Conservation (phyloP, 1,284 basidiomycete species). For the Cryptococcus sp. region DNA sequence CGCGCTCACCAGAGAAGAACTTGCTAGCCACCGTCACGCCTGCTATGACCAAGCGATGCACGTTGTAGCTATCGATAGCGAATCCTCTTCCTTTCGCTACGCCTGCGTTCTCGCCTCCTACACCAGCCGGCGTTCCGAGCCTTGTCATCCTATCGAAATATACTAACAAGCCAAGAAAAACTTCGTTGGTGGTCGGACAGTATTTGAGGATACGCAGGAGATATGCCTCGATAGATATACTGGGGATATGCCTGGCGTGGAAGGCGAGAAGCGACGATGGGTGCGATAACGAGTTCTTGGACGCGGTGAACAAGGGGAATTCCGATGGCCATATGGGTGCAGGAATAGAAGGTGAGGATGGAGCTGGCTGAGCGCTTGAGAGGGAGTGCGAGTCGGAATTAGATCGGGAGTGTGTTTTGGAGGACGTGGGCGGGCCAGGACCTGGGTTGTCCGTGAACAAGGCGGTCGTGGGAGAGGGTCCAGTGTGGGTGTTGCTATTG, state of each 20-base stretch:
- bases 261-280: constrained; percentile 85
- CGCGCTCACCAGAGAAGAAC: constrained; percentile 72
- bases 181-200: constrained; percentile 97
- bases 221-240: constrained; percentile 92
- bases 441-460: constrained; percentile 28
- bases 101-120: constrained; percentile 34
- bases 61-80: constrained; percentile 95
- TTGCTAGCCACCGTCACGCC: constrained; percentile 98
- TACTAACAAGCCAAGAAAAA: constrained; percentile 89
- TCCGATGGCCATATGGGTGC: constrained; percentile 34
- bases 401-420: constrained; percentile 15
- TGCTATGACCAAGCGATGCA: constrained; percentile 93
- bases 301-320: constrained; percentile 67
- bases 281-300: constrained; percentile 71
- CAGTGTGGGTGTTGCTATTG: constrained; percentile 3
- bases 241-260: constrained; percentile 92
- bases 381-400: constrained; percentile 2
- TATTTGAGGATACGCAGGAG: constrained; percentile 95
- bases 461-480: constrained; percentile 42
- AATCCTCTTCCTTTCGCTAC: constrained; percentile 60
- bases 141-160: constrained; percentile 86
- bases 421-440: constrained; percentile 1
- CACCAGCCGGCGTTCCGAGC: constrained; percentile 40
- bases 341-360: constrained; percentile 5
- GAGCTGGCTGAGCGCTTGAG: neutral